Evolutionary conservation across 768 basidiomycete genomes (phyloP).

Genomic region (Tricholoma flavovirens): DNA sequence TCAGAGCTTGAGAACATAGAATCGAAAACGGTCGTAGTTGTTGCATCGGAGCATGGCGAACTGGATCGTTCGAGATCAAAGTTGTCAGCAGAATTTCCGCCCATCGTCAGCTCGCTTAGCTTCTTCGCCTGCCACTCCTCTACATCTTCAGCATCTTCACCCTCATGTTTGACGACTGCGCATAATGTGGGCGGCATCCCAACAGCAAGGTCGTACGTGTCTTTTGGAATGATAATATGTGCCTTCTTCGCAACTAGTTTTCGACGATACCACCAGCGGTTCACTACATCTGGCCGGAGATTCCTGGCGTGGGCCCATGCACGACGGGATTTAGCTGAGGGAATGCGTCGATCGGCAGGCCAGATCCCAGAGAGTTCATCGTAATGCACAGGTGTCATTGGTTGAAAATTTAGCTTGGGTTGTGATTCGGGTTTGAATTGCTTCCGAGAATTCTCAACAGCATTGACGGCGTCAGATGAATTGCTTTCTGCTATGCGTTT

Average conservation of each 20-base stretch:
- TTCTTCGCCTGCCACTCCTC: not conserved
- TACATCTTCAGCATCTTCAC: not conserved
- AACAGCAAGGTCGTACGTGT: conserved; percentile 32
- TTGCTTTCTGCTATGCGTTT: not conserved
- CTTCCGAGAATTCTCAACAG: not conserved
- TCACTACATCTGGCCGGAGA: conserved; percentile 26
- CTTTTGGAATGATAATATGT: conserved; percentile 22
- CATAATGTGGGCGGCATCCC: conserved; percentile 26
- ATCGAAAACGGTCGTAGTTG: not conserved
- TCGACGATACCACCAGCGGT: conserved; percentile 35
- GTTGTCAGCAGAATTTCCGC: not conserved
- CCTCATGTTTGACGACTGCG: not conserved
- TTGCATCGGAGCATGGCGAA: not conserved
- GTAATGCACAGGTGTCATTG: conserved; percentile 19
- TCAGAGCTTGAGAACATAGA: not conserved
- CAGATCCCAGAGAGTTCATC: conserved; percentile 32
- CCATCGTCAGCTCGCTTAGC: not conserved
- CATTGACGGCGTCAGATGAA: not conserved
- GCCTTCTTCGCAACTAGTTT: conserved; percentile 24
- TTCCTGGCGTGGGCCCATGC: conserved; percentile 35
- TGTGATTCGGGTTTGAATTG: not conserved
- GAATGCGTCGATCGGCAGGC: conserved; percentile 31
- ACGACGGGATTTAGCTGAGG: conserved; percentile 29
- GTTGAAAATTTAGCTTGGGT: not conserved
- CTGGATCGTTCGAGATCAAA: not conserved